phyloP scores from a whole-genome alignment of 495 filamentous ascomycete genomes.

The Podospora conica region DNA sequence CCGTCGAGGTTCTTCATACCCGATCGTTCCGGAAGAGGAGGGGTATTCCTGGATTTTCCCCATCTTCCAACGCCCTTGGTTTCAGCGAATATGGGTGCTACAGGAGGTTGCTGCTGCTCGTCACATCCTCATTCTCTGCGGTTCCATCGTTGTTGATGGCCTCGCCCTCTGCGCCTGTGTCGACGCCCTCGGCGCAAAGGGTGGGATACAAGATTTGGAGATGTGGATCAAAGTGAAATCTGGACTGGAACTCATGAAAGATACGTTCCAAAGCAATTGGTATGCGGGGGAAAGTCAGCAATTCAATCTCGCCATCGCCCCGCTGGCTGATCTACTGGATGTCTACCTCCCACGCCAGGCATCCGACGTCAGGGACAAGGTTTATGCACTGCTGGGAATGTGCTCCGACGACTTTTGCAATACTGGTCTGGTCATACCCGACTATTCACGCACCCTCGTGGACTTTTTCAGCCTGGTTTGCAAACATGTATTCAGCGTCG shows the following conservation, averaged over 20 bases:
- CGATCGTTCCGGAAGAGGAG: neutral
- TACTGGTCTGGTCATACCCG: neutral
- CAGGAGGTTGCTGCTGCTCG: slow-evolving; percentile 29
- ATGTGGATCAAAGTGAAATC: neutral
- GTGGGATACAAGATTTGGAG: neutral
- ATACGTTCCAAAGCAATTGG: slow-evolving; percentile 17
- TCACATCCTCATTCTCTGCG: slow-evolving; percentile 21
- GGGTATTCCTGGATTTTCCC: neutral
- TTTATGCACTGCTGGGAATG: slow-evolving; percentile 36
- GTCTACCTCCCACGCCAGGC: slow-evolving; percentile 31
- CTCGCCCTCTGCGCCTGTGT: neutral
- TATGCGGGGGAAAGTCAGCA: neutral
- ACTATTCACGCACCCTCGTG: neutral
- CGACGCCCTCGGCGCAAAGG: slow-evolving; percentile 11
- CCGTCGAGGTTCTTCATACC: too few species aligned
- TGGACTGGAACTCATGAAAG: slow-evolving; percentile 23
- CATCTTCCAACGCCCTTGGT: neutral
- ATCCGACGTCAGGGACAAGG: slow-evolving; percentile 27
- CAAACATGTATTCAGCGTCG: neutral
- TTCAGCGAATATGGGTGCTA: slow-evolving; percentile 11
- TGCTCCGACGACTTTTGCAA: slow-evolving; percentile 11
- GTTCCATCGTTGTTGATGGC: slow-evolving; percentile 3
- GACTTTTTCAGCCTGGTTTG: neutral
- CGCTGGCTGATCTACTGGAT: slow-evolving; percentile 27
- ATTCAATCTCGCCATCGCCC: slow-evolving; percentile 16